Base-by-base conservation (phyloP, 352 stramenopile genomes). In the Pelagophyceae sp. region DNA sequence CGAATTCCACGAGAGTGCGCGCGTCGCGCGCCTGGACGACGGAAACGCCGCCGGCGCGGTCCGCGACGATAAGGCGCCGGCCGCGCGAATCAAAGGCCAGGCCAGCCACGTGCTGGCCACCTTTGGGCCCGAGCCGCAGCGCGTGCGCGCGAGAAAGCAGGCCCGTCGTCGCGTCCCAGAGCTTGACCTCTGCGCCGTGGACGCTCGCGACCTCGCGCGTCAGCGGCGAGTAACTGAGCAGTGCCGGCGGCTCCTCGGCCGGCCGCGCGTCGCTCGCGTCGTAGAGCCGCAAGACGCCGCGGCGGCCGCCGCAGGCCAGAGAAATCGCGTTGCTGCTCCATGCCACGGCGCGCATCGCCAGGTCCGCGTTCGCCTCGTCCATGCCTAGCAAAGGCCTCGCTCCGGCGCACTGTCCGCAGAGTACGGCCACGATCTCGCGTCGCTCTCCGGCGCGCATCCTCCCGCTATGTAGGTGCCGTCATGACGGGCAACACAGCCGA, bases 141-240 rank as follows among this genome's bases (percentile, higher is more conserved):
- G 32, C 51, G 0, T 77, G n/a, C 37, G 77, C 61, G 27, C 32
- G 35, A 2, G 5, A 23, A 2, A 77, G 35, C 1, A 71, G n/a
- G 20, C 54, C 72, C n/a, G 38, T 77, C 15, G 5, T 5, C 15
- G 38, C 72, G 38, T 77, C 45, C 72, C 72, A 77, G 54, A 70
- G 35, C 60, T 81, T 81, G 27, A 81, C 2, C 37, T 67, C 50
- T 19, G 37, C 25, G 37, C 72, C 70, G 20, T 77, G 31, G 6
- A 61, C 78, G 25, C 45, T 77, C 6, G 61, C 72, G 40, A 81
- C 77, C 25, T 64, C 74, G 11, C 75, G 72, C 0, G 75, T 69
- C 27, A 32, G 58, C 1, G 75, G 29, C 23, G 78, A 79, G 63
- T 80, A 80, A 25, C 60, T n/a, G 38, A 75, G 37, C 17, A 35